Conservation (phyloP, 2,329 filamentous ascomycete genomes). For the Ophiognomonia clavigignenti-juglandacearum region DNA sequence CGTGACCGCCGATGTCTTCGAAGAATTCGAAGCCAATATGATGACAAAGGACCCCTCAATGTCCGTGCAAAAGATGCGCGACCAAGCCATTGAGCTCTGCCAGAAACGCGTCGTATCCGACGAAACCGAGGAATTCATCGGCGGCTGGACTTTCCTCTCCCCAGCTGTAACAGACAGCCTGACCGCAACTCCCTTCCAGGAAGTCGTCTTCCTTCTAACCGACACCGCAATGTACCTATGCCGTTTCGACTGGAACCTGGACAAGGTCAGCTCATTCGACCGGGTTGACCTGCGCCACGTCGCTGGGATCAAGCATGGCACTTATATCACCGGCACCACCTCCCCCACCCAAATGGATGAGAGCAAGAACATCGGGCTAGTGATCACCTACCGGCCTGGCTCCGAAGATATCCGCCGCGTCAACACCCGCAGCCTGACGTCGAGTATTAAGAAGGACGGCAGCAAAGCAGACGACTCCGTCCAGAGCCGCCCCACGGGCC, state of each 20-base stretch:
- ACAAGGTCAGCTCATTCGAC: conserved; percentile 92
- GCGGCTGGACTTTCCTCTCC: conserved; percentile 83
- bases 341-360: conserved; percentile 74
- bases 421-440: conserved; percentile 75
- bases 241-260: conserved; percentile 88
- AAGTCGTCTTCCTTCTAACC: conserved; percentile 82
- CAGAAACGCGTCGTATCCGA: conserved; percentile 82
- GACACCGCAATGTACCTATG: conserved; percentile 83
- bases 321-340: conserved; percentile 86
- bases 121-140: conserved; percentile 76
- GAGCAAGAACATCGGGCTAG: conserved; percentile 75
- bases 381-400: conserved; percentile 70
- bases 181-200: conserved; percentile 71
- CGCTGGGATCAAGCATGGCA: conserved; percentile 68
- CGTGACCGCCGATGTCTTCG: conserved; percentile 77
- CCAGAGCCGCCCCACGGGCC: conserved; percentile 32
- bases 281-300: conserved; percentile 74
- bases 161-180: conserved; percentile 68
- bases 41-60: conserved; percentile 89
- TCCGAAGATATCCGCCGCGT: conserved; percentile 69
- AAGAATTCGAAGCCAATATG: conserved; percentile 91
- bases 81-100: conserved; percentile 85
- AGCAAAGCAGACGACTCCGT: conserved; percentile 9
- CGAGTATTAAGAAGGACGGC: conserved; percentile 32
- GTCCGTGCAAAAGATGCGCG: conserved; percentile 76